Evolutionary conservation across 495 filamentous ascomycete genomes (phyloP).

Genomic region (Emericellopsis terricola): DNA sequence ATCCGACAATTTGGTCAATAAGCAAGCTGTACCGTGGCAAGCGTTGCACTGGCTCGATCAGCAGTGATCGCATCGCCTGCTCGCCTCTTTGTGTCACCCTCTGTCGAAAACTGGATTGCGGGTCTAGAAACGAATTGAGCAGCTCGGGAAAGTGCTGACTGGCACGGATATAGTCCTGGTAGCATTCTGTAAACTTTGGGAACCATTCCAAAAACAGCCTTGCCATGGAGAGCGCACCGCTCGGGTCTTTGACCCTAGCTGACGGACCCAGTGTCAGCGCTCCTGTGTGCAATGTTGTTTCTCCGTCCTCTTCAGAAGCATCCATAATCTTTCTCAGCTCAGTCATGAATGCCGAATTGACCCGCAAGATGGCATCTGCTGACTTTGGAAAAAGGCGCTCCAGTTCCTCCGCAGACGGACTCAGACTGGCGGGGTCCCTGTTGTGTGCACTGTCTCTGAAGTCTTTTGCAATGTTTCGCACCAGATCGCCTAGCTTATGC

Average conservation of each 20-base stretch:
- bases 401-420: slow-evolving; percentile 53
- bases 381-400: slow-evolving; percentile 65
- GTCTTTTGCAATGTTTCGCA: slow-evolving; percentile 55
- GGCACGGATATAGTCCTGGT: slow-evolving; percentile 75
- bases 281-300: slow-evolving; percentile 25
- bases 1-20: slow-evolving; percentile 83
- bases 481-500: slow-evolving; percentile 60
- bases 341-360: slow-evolving; percentile 62
- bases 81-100: slow-evolving; percentile 72
- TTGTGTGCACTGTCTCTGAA: slow-evolving; percentile 49
- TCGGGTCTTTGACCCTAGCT: slow-evolving; percentile 43
- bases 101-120: slow-evolving; percentile 64
- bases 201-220: slow-evolving; percentile 75
- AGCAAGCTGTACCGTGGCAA: slow-evolving; percentile 88
- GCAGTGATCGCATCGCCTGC: slow-evolving; percentile 72
- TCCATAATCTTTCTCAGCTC: slow-evolving; percentile 61
- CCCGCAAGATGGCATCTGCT: slow-evolving; percentile 54
- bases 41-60: slow-evolving; percentile 93
- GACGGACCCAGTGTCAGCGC: slow-evolving; percentile 27
- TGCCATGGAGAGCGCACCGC: slow-evolving; percentile 55
- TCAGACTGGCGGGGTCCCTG: slow-evolving; percentile 40
- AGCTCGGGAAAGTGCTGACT: slow-evolving; percentile 71
- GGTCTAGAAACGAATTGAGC: slow-evolving; percentile 53
- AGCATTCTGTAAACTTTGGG: slow-evolving; percentile 73
- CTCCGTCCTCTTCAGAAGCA: slow-evolving; percentile 65